Percentiles rank a stretch among this genome's conserved stretches.
phyloP scores from a whole-genome alignment of 345 rosid species.

The Acer yangbiense region DNA sequence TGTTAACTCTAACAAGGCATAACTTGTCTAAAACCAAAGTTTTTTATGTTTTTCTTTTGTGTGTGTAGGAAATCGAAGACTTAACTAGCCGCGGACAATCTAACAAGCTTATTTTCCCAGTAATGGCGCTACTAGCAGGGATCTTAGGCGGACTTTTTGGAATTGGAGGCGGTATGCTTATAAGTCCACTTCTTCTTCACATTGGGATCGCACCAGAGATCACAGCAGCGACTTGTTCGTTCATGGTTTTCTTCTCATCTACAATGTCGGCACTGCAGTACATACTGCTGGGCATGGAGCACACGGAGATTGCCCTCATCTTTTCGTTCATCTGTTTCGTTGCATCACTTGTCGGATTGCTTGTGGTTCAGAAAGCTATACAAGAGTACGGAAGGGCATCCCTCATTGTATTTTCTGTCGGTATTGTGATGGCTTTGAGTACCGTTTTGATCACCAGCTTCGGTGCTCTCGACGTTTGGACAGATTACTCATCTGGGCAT shows the following conservation, averaged over 20 bases:
- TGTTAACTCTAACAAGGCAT: background rate
- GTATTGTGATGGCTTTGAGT: constrained; percentile 79
- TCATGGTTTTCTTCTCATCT: constrained; percentile 77
- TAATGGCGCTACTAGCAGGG: constrained; percentile 81
- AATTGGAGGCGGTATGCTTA: constrained; percentile 93
- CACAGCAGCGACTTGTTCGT: constrained; percentile 76
- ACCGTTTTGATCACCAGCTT: constrained; percentile 71
- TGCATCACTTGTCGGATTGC: constrained; percentile 68
- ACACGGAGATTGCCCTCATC: constrained; percentile 43
- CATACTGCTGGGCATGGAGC: constrained; percentile 71
- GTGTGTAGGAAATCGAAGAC: constrained; percentile 44
- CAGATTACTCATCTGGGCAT: constrained; percentile 53
- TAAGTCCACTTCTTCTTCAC: constrained; percentile 87
- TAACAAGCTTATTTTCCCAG: constrained; percentile 54
- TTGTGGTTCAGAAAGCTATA: constrained; percentile 67
- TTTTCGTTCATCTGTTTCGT: constrained; percentile 63
- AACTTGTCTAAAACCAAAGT: background rate
- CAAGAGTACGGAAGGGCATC: constrained; percentile 71
- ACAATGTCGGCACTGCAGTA: constrained; percentile 74
- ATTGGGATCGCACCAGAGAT: constrained; percentile 78
- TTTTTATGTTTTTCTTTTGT: background rate
- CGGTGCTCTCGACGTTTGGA: constrained; percentile 70
- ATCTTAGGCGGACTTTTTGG: constrained; percentile 84
- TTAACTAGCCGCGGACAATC: constrained; percentile 24
- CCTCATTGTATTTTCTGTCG: constrained; percentile 76